These are phyloP conservation scores for Eimeria sp. DNA, from an alignment of 169 alveolate species.

Conservation along the genomic window DNA sequence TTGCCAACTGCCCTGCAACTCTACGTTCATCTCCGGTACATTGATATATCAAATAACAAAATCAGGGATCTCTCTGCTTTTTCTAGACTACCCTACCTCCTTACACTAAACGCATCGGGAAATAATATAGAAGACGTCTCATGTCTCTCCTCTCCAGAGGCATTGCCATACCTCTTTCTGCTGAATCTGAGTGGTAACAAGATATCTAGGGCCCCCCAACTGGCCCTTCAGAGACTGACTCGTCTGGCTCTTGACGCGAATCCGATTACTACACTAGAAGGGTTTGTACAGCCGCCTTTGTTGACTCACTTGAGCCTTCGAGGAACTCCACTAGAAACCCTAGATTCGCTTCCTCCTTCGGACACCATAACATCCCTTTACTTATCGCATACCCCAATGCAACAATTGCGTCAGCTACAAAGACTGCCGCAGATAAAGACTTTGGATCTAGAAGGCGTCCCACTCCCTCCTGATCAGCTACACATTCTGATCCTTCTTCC, in stretches of 20 bases:
- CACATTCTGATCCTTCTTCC: constrained; percentile 69
- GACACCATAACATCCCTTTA: constrained; percentile 68
- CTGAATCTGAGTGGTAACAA: constrained; percentile 70
- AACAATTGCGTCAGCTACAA: constrained; percentile 53
- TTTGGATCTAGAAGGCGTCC: constrained; percentile 52
- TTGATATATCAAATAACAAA: constrained; percentile 77
- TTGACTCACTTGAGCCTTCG: constrained; percentile 71
- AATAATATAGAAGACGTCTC: constrained; percentile 72
- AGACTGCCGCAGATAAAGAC: constrained; percentile 48
- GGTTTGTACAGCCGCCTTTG: constrained; percentile 63
- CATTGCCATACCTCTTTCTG: constrained; percentile 74
- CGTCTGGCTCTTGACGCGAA: constrained; percentile 79
- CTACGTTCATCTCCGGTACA: constrained; percentile 77
- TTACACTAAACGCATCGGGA: constrained; percentile 72
- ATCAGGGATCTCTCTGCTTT: constrained; percentile 57
- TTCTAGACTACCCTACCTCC: constrained; percentile 75
- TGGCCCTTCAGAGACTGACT: constrained; percentile 62
- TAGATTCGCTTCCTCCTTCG: constrained; percentile 51
- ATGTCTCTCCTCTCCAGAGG: constrained; percentile 42
- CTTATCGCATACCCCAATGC: constrained; percentile 60
- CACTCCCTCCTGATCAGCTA: constrained; percentile 34
- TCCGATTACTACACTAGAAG: constrained; percentile 70
- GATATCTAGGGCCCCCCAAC: constrained; percentile 30
- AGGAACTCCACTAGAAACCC: constrained; percentile 50
- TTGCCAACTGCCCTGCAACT: constrained; percentile 57